Percentiles rank a stretch among this genome's conserved stretches.
phyloP scores from a whole-genome alignment of 2,329 filamentous ascomycete species.

The Niveomyces coronatus region DNA sequence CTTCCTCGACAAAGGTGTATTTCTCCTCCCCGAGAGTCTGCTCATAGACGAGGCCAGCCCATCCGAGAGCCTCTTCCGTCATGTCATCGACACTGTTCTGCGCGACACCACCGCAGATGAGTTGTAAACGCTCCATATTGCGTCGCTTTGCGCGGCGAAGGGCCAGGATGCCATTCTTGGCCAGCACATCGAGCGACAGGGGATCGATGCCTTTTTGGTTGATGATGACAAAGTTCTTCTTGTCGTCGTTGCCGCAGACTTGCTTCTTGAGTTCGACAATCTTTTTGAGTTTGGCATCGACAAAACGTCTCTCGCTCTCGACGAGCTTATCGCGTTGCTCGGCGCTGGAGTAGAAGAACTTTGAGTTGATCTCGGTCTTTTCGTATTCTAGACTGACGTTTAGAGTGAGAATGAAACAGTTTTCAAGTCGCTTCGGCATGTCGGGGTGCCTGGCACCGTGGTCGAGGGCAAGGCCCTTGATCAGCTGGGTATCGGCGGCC shows the following conservation, averaged over 20 bases:
- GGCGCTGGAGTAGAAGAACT: conserved; percentile 96
- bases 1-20: conserved; percentile 96
- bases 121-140: conserved; percentile 97
- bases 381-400: conserved; percentile 98
- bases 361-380: conserved; percentile 97
- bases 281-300: conserved; percentile 93
- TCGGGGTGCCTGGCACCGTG: conserved; percentile 95
- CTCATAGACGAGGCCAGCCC: conserved; percentile 94
- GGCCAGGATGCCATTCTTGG: conserved; percentile 96
- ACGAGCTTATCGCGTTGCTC: conserved; percentile 97
- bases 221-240: conserved; percentile 94
- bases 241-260: conserved; percentile 84
- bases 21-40: conserved; percentile 97
- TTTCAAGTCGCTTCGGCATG: conserved; percentile 94
- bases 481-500: conserved; percentile 90
- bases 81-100: conserved; percentile 97
- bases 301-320: conserved; percentile 90
- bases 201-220: conserved; percentile 99
- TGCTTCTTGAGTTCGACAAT: conserved; percentile 98
- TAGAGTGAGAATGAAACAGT: conserved; percentile 87
- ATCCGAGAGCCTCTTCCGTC: conserved; percentile 77
- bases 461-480: conserved; percentile 84
- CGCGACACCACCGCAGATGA: conserved; percentile 80
- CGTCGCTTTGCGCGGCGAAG: conserved; percentile 90
- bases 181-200: conserved; percentile 85